Evolutionary conservation across 345 rosid species (phyloP).

Genomic region (Pistacia vera): DNA sequence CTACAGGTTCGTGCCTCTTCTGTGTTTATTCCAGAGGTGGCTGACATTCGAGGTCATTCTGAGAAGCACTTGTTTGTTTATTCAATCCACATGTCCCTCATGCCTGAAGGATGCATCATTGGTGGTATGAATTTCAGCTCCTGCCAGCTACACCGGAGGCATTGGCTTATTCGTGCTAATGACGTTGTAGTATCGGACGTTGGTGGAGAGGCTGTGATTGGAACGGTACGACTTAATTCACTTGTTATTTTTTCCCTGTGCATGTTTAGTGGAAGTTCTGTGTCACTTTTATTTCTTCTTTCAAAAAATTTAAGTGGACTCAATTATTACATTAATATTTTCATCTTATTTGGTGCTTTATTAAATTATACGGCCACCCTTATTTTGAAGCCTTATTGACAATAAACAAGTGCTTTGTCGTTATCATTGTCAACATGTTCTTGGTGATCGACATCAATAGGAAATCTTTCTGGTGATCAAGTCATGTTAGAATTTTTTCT

Average conservation of each 20-base stretch:
- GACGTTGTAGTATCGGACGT: conserved; percentile 42
- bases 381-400: neutral
- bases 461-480: neutral
- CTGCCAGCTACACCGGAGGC: conserved; percentile 72
- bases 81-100: conserved; percentile 88
- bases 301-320: neutral
- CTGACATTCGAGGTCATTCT: conserved; percentile 34
- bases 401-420: too few relatives aligned
- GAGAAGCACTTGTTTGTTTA: conserved; percentile 55
- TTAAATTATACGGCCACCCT: neutral
- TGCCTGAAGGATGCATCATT: conserved; percentile 71
- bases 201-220: conserved; percentile 70
- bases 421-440: too few relatives aligned
- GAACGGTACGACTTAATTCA: too few relatives aligned
- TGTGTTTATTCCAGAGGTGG: conserved; percentile 70
- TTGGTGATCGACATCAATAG: too few relatives aligned
- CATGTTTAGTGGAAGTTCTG: too few relatives aligned
- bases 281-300: neutral
- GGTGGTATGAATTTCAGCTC: conserved; percentile 58
- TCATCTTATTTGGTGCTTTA: neutral
- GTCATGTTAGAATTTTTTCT: neutral
- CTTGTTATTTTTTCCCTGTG: too few relatives aligned
- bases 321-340: neutral
- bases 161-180: conserved; percentile 65
- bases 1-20: conserved; percentile 80